Base-by-base conservation (phyloP, 176 grass and related monocot species). In the Calamus simplicifolius region DNA sequence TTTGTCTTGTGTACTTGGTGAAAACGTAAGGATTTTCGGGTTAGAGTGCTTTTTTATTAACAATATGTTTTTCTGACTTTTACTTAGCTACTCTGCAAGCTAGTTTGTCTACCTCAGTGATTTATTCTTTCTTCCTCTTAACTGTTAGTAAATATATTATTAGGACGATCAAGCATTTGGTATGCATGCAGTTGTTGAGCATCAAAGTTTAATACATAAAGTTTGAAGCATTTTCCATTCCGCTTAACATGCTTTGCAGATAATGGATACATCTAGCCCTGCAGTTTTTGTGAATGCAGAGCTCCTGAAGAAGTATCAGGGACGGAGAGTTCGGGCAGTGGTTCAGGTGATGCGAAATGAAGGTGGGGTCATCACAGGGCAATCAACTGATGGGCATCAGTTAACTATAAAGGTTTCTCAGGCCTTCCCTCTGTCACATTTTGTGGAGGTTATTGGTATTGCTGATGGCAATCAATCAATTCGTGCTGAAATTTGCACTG, bases 211-310 rank as follows among this genome's bases (percentile, higher is more conserved):
- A 43, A 43, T 13, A 2, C 35, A 7, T 43, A 1, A 43, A 43
- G 29, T 31, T 43, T 43, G 35, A 43, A 43, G 8, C 35, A 43
- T 43, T 43, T 43, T 43, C 35, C 8, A 2, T 43, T 43, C 12
- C 12, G 35, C 8, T 10, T 43, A 43, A 12, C 13, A 12, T 29
- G 19, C 58, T 65, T 69, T 67, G 66, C 79, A 88, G 60, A 55
- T 12, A 73, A 97, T 97, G 93, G 93, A 97, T 77, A 80, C 87
- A 29, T 88, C 93, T 18, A 82, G 67, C 51, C 87, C 87, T 69
- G 67, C 93, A 5, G 78, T 67, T 18, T 75, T 92, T 3, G 93
- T 91, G 30, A 92, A 97, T 61, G 87, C 67, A 57, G 81, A 92
- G 72, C 56, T 60, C 62, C 65, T 97, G 51, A 83, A 76, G n/a